Evolutionary conservation across 495 filamentous ascomycete species (phyloP), one percentile per base, ranked within the genome.

Genomic region (Xylaria flabelliformis): DNA sequence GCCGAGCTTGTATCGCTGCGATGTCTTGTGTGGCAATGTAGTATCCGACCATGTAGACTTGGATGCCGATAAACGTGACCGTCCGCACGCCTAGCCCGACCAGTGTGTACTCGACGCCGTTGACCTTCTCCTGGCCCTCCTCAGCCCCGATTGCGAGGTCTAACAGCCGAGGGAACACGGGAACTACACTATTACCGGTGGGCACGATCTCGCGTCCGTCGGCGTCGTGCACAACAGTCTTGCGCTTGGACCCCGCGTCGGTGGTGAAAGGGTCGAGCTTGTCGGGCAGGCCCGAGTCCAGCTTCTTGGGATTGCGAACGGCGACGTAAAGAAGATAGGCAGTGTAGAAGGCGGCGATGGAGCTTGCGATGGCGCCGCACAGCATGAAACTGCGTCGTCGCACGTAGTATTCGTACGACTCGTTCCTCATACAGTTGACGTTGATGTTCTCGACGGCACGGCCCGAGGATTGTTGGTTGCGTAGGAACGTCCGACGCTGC

Each of bases 31-130:
- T 94, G 26, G 92, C 92, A 34, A 97, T 85, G 81, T 99, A 99
- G 73, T 96, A 83, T 8, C 96, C 96, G 0, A 97, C 92, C 19
- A 97, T 92, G 83, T 99, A 99, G 68, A 99, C 96, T 79, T 97
- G 90, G 34, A 99, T 92, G n/a, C 88, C 82, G 53, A 99, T 79
- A 78, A 98, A 97, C 48, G 91, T 94, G 24, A 99, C 96, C 9
- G 91, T 95, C 65, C 96, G 89, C 64, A 95, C 88, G 10, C 96
- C 96, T 50, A 97, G 84, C 0, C 96, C 96, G 7, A 98, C 85
- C 0, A 98, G 87, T 36, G 93, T 93, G 80, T 97, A 98, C 73
- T 97, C 93, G 36, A 84, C 80, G 13, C 86, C 82, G 32, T 78
- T 80, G 50, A 75, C 74, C 46, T 76, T 80, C 64, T 82, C 70